Evolutionary conservation across 148 eudicot genomes (phyloP), one percentile per base, ranked within the genome.

Genomic region (Nyssa sinensis): DNA sequence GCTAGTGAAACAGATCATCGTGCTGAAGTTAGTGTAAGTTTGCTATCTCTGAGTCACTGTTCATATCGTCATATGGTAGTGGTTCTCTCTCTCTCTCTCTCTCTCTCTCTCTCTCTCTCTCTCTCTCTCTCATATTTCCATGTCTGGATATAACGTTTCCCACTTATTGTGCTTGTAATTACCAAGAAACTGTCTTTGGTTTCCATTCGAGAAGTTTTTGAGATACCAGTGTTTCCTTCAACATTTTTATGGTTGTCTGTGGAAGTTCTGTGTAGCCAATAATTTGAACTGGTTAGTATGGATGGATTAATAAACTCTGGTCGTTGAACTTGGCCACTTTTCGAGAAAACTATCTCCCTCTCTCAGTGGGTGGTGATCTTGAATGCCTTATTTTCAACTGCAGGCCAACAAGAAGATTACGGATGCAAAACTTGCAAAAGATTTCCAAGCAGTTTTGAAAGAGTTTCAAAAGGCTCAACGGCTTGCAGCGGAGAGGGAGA

Each of bases 381-480:
- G 59, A 55, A 31, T 23, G 28, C 60, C 14, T 21, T 73, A 7
- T 55, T 44, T 74, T 66, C 31, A 10, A 19, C 23, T 73, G 32
- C 85, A 93, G 98, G 85, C 88, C 21, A 87, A 75, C 90, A 93
- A 86, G 86, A 93, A 88, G 80, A 81, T 93, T 34, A 84, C 92
- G 30, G 98, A 90, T 84, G 96, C 96, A 27, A 93, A 90, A 80
- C 92, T 93, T 73, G 98, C 93, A 27, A 90, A 89, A 84, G 98
- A 93, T 77, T 93, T 89, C 71, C 92, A 90, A 81, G 83, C 86
- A 69, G 92, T 90, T 74, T 74, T 93, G 66, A 87, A 86, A 78
- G 98, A 93, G 78, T 93, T 86, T 70, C 98, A 88, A 47, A 93
- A 90, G 87, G 96, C 90, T 27, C 98, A 90, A 67, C 90, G 93